A percentile compares a stretch with the other conserved stretches of the same genome.
These are phyloP conservation scores for Haplosporangium gracile DNA, from an alignment of 192 early-diverging fungal species.

Conservation along the genomic window DNA sequence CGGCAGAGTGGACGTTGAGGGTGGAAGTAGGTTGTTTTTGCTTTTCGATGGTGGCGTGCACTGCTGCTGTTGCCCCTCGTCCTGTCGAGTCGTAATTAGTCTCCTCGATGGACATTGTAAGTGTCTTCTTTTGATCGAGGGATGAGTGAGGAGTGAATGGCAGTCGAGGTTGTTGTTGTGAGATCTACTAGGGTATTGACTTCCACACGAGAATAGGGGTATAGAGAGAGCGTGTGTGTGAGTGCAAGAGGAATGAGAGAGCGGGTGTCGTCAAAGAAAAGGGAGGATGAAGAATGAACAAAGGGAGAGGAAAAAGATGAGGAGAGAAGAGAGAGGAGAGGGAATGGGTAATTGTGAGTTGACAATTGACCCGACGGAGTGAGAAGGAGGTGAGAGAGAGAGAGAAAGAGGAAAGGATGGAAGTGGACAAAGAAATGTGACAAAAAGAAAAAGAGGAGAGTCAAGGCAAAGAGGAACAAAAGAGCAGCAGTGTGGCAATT, in stretches of 20 bases:
- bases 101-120: neutral
- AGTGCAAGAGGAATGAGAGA: conserved; percentile 1
- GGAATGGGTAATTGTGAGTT: neutral
- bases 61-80: neutral
- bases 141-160: neutral
- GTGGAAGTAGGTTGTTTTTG: neutral
- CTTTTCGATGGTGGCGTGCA: neutral
- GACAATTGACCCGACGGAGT: too few species aligned
- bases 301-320: neutral
- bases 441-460: neutral
- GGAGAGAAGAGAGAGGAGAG: neutral
- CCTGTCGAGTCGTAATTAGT: neutral
- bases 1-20: neutral
- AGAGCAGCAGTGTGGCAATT: neutral
- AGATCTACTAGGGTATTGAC: neutral
- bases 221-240: neutral
- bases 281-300: neutral
- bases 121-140: neutral
- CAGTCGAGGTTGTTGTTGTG: neutral
- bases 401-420: neutral
- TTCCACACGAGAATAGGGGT: neutral
- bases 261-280: neutral
- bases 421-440: neutral
- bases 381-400: neutral
- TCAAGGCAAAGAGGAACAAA: neutral